A percentile compares a stretch with the other conserved stretches of the same genome.
These are phyloP conservation scores for Astrothelium macrocarpum DNA, from an alignment of 495 filamentous ascomycete species.

Conservation along the genomic window DNA sequence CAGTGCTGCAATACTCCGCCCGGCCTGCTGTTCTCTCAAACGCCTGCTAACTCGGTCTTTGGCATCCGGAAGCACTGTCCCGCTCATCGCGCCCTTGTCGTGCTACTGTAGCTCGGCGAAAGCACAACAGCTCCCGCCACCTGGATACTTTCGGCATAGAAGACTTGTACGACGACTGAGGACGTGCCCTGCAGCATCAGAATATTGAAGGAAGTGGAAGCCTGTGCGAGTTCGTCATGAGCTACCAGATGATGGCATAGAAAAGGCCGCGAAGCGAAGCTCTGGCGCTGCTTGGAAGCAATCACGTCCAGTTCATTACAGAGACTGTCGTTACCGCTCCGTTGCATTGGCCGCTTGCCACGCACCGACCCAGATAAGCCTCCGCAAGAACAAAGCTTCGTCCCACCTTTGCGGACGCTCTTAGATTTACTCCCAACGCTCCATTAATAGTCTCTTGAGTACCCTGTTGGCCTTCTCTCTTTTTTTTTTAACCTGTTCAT, in stretches of 20 bases:
- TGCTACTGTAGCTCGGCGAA: background rate
- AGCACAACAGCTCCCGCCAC: background rate
- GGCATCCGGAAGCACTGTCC: background rate
- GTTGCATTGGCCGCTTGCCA: conserved; percentile 3
- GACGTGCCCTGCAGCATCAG: background rate
- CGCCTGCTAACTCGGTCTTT: conserved; percentile 1
- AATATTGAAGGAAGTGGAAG: background rate
- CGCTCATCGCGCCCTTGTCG: background rate
- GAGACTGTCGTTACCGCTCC: conserved; percentile 4
- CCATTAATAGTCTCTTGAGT: conserved; percentile 5
- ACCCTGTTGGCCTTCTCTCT: background rate
- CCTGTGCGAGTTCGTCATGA: conserved; percentile 2
- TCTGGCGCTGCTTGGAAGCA: background rate
- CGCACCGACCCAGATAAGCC: background rate
- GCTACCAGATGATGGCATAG: conserved; percentile 7
- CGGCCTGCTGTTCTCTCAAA: background rate
- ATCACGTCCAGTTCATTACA: background rate
- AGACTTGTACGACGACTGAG: background rate
- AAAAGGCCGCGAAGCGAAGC: background rate
- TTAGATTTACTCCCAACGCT: background rate
- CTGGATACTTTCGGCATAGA: background rate
- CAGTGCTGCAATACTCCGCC: background rate
- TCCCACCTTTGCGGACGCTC: background rate
- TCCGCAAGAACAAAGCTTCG: conserved; percentile 5
- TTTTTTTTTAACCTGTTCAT: background rate